A percentile compares a stretch with the other conserved stretches of the same genome.
phyloP scores from a whole-genome alignment of 441 rosid species.

The Adansonia grandidieri region DNA sequence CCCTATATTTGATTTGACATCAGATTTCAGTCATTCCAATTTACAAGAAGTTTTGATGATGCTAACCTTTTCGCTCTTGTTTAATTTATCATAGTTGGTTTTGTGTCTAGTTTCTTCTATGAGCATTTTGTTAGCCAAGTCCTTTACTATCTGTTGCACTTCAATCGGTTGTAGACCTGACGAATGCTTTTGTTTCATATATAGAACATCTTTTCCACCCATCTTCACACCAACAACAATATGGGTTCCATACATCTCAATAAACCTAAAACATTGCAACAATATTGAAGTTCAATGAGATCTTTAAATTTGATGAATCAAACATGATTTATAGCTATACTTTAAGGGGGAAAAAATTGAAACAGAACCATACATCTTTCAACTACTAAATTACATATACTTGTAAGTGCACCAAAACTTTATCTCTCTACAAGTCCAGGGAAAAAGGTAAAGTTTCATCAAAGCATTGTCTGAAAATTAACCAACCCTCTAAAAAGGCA shows the following conservation, averaged over 20 bases:
- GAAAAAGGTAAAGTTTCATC: not conserved
- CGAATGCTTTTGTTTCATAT: constrained; percentile 82
- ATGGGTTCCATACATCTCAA: constrained; percentile 88
- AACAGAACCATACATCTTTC: not conserved
- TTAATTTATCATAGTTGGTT: constrained; percentile 21
- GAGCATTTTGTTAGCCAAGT: constrained; percentile 91
- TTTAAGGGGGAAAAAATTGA: not conserved
- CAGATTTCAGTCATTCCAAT: not conserved
- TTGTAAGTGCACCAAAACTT: not conserved
- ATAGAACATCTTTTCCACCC: constrained; percentile 98
- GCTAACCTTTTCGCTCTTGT: constrained; percentile 64
- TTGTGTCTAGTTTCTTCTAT: constrained; percentile 51
- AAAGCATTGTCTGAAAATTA: constrained; percentile 12
- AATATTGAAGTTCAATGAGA: constrained; percentile 23
- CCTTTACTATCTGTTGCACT: constrained; percentile 79
- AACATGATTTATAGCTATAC: not conserved
- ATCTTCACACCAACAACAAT: constrained; percentile 87
- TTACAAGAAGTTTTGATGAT: constrained; percentile 17
- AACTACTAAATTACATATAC: not conserved
- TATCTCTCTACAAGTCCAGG: not conserved
- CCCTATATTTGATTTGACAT: not conserved
- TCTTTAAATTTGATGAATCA: constrained; percentile 8
- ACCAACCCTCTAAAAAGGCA: not conserved
- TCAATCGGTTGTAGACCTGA: constrained; percentile 80
- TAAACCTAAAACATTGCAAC: constrained; percentile 53